Base-by-base conservation (phyloP, 129 eudicot species). In the Cynara cardunculus region DNA sequence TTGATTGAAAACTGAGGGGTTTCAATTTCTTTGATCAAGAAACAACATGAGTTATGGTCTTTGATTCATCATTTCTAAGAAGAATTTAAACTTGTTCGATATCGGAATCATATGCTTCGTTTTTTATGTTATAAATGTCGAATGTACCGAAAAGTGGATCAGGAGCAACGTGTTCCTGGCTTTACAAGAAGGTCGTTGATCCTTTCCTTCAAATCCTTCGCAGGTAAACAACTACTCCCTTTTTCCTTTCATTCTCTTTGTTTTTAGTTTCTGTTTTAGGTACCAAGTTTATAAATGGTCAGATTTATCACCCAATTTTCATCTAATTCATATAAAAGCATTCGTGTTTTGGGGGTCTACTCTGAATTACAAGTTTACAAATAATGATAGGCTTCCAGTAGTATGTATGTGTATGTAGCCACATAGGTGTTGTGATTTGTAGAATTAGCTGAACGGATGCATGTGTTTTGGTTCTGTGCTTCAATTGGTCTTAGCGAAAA, bases 131-230 rank as follows among this genome's bases (percentile, higher is more conserved):
- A 56, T 5, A 19, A 75, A 87, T 89, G 87, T 27, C 79, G 83
- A 73, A 44, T 41, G 67, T 71, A 77, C 7, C 72, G 25, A 75
- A 56, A 39, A 76, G 83, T 71, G 80, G 81, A 32, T 72, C 87
- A 83, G 81, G 75, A 12, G 88, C 83, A 22, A 46, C 89, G 64
- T 88, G 37, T 77, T 81, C 89, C 4, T 94, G 99, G 99, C 59
- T 87, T 62, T 88, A 76, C 18, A 75, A 25, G 24, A 89, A 84
- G 81, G 46, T 92, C 73, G 80, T 86, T 73, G 97, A 94, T 41
- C 99, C 99, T 65, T 92, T 94, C 81, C 53, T 90, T 79, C 85
- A 73, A 30, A 94, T 94, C 74, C 88, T 94, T 72, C 89, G 88
- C 49, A 91, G 97, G 99, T 94, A 75, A 24, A 64, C 25, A 28